Percentiles rank a stretch among this genome's conserved stretches.
Conservation (phyloP, 176 grass and related monocot genomes). For the Microstegium vimineum region DNA sequence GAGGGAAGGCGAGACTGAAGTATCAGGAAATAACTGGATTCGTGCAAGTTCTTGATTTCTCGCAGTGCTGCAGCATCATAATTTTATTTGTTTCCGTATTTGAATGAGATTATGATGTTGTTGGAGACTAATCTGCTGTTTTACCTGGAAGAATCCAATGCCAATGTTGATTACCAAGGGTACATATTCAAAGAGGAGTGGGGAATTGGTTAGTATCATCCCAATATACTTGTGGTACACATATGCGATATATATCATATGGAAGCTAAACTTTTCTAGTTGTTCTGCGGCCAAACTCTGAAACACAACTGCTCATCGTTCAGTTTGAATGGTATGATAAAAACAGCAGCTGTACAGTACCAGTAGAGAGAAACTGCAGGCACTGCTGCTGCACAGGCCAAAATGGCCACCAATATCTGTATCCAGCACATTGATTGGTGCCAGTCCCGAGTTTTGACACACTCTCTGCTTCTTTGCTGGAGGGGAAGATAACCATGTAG, state of each 20-base stretch:
- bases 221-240: background rate
- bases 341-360: no score
- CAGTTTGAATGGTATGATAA: no score
- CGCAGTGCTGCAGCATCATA: background rate
- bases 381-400: no score
- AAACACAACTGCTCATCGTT: slow-evolving; percentile 58
- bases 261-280: slow-evolving; percentile 12
- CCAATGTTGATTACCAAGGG: no score
- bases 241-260: background rate
- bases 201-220: slow-evolving; percentile 46
- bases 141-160: no score
- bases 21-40: slow-evolving; percentile 79
- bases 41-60: slow-evolving; percentile 49
- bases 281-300: slow-evolving; percentile 48
- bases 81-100: background rate
- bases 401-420: no score
- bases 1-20: slow-evolving; percentile 42
- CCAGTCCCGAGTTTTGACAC: slow-evolving; percentile 62
- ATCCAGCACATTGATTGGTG: slow-evolving; percentile 60
- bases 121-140: background rate
- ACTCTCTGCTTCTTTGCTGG: slow-evolving; percentile 57
- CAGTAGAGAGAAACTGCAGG: no score
- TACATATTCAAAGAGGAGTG: slow-evolving; percentile 56
- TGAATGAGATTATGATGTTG: slow-evolving; percentile 7
- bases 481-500: slow-evolving; percentile 54